Percentiles rank a stretch among this genome's conserved stretches.
Conservation (phyloP, 441 rosid species). For the Dalechampia spathulata region DNA sequence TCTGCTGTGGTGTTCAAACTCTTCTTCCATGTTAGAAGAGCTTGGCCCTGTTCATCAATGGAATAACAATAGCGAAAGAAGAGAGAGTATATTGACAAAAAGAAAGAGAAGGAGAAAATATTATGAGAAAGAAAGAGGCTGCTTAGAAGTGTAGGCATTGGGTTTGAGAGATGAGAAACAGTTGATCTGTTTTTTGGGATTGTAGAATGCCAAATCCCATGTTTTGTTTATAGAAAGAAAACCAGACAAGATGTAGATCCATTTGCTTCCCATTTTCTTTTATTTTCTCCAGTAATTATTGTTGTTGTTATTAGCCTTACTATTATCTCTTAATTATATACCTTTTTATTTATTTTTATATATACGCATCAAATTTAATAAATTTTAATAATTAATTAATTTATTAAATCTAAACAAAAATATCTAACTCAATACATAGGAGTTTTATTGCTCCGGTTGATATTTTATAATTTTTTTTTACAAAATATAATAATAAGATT, state of each 20-base stretch:
- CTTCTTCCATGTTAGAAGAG: slow-evolving; percentile 75
- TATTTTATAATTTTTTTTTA: too few relatives aligned
- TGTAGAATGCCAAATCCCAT: slow-evolving; percentile 80
- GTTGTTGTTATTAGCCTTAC: background rate
- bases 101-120: slow-evolving; percentile 33
- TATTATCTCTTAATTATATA: too few relatives aligned
- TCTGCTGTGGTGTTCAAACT: slow-evolving; percentile 45
- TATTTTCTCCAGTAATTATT: slow-evolving; percentile 8
- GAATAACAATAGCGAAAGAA: slow-evolving; percentile 40
- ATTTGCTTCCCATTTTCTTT: slow-evolving; percentile 8
- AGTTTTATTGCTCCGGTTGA: too few relatives aligned
- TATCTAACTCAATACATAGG: too few relatives aligned
- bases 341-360: too few relatives aligned
- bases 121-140: slow-evolving; percentile 31
- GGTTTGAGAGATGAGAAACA: slow-evolving; percentile 32
- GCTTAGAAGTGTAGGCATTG: slow-evolving; percentile 56
- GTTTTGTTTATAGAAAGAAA: slow-evolving; percentile 74
- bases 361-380: too few relatives aligned
- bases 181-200: slow-evolving; percentile 72
- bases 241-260: slow-evolving; percentile 69
- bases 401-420: too few relatives aligned
- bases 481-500: too few relatives aligned
- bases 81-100: slow-evolving; percentile 32
- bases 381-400: too few relatives aligned
- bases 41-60: slow-evolving; percentile 60